Evolutionary conservation across 1,139 yeast species (phyloP), one percentile per base, ranked within the genome.

Genomic region (Suhomyces bolitotheri): DNA sequence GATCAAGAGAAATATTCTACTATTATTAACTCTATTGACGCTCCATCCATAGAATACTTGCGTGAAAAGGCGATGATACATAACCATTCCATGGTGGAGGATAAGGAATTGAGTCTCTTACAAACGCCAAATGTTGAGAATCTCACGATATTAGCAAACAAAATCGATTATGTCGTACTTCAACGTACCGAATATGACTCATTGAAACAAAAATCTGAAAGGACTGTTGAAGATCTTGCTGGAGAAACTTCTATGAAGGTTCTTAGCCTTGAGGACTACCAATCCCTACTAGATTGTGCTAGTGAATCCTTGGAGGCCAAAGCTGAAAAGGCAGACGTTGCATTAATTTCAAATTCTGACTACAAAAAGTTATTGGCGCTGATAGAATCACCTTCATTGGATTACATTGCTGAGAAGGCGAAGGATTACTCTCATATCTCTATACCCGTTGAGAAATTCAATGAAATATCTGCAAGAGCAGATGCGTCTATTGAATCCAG

Each of bases 261-360:
- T n/a, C 19, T 56, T 7, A 41, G 50, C 3, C 35, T 36, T 19
- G 44, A 36, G 5, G 53, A 51, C 9, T 44, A 41, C 23, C 39
- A 36, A 21, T 27, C 29, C 11, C 32, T 43, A 29, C 13, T 38
- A 26, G 17, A 33, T 3, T 26, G 30, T 4, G 32, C 46, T 4
- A 38, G 41, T 6, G 56, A 55, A 29, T 25, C 60, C 4, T 40
- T 60, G 22, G 55, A 56, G 19, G 31, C 45, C 2, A 52, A 47
- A 33, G 64, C 62, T 3, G 36, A 38, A 13, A 37, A 40, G 25
- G 25, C 34, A 9, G 47, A 49, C 8, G 16, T 46, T 40, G 38
- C 30, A 5, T 29, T 56, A n/a, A 19, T 46, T 7, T 11, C 22
- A 5, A 20, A 16, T 9, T 25, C 25, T 9, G 43, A 41, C 12